phyloP scores from a whole-genome alignment of 148 eudicot species.

The Camellia granthamiana region DNA sequence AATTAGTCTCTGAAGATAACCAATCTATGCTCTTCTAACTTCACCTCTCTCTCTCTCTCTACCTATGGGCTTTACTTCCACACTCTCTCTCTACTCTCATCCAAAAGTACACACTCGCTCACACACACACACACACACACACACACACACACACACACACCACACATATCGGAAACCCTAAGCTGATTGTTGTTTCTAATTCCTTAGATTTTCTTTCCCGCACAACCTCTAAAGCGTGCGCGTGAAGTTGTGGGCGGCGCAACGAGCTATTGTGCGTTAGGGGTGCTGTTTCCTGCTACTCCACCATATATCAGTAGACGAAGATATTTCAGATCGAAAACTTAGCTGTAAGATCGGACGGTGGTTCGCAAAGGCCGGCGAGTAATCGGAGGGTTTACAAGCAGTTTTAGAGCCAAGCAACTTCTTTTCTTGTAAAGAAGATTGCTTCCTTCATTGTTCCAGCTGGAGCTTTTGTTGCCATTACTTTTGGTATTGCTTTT shows the following conservation, averaged over 20 bases:
- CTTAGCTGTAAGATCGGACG: constrained; percentile 32
- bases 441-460: constrained; percentile 56
- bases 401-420: constrained; percentile 48
- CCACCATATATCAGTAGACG: background rate
- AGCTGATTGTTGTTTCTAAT: too few species aligned
- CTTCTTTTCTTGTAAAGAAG: constrained; percentile 39
- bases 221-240: background rate
- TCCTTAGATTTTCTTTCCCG: too few species aligned
- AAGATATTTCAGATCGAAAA: constrained; percentile 15
- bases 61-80: constrained; percentile 34
- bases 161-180: too few species aligned
- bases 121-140: too few species aligned
- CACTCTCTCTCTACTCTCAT: constrained; percentile 44
- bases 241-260: constrained; percentile 1
- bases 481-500: constrained; percentile 57
- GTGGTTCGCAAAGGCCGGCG: constrained; percentile 23
- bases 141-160: too few species aligned
- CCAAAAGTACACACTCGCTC: constrained; percentile 30
- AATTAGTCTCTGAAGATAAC: too few species aligned
- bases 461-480: constrained; percentile 50
- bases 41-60: background rate
- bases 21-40: background rate
- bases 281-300: constrained; percentile 20
- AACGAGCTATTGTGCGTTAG: constrained; percentile 11
- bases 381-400: constrained; percentile 53